Conservation (phyloP, 257 asterid species). For the Penstemon newberryi region DNA sequence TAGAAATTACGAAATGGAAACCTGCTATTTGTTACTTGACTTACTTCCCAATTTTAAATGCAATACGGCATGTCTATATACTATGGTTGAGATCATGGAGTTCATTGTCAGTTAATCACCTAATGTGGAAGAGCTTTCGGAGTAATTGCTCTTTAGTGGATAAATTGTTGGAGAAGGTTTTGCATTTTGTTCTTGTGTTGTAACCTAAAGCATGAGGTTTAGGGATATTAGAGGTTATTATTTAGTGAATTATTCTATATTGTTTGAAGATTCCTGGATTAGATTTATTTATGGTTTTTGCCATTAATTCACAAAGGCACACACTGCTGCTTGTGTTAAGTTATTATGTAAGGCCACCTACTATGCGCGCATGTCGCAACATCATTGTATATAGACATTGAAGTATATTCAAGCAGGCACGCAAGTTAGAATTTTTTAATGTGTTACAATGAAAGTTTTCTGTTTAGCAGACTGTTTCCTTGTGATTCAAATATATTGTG, state of each 20-base stretch:
- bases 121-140: slow-evolving; percentile 12
- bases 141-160: slow-evolving; percentile 15
- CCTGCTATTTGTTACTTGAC: not conserved
- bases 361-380: too few relatives aligned
- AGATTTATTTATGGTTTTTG: slow-evolving; percentile 13
- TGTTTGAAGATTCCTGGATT: slow-evolving; percentile 8
- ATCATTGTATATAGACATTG: not conserved
- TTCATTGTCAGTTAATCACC: slow-evolving; percentile 17
- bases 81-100: slow-evolving; percentile 16
- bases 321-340: not conserved
- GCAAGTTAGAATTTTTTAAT: slow-evolving; percentile 3
- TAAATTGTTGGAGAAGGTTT: slow-evolving; percentile 8
- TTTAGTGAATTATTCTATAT: not conserved
- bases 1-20: slow-evolving; percentile 1
- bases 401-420: not conserved
- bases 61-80: not conserved
- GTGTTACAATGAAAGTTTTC: not conserved
- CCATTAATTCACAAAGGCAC: not conserved
- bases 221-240: not conserved
- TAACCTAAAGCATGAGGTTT: not conserved
- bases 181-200: slow-evolving; percentile 16
- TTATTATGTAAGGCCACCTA: too few relatives aligned
- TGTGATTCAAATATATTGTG: slow-evolving; percentile 3
- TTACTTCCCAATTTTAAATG: not conserved
- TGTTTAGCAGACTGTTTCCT: not conserved